Evolutionary conservation across 2,329 filamentous ascomycete genomes (phyloP), one percentile per base, ranked within the genome.

Genomic region (Daldinia eschscholtzii): DNA sequence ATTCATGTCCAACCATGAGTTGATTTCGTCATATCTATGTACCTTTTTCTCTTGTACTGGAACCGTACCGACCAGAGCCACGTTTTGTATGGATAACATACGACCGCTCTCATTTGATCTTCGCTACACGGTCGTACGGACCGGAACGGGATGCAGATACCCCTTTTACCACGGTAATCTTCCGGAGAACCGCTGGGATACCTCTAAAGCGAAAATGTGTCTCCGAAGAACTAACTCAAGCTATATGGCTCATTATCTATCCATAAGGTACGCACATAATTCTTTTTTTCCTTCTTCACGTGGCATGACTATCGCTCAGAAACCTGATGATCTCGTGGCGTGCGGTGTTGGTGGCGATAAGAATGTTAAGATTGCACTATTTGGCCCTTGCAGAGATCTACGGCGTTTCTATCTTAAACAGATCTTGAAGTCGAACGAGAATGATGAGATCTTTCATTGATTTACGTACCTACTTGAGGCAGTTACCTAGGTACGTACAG

Each of bases 261-360:
- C 4, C 37, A 30, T 37, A 10, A 35, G 33, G 23, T 23, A 57
- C 4, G 5, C n/a, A 52, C 9, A 10, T 26, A n/a, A 61, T 50
- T 46, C 35, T 33, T 4, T n/a, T 10, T 35, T 28, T 20, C 12
- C n/a, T n/a, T 23, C 20, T 23, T 23, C 13, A 61, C 26, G 33
- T 70, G 62, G 68, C 50, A 44, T 56, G 61, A 70, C 42, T 15
- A 28, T 64, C 50, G 39, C 37, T 44, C 26, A 57, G 41, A 39
- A 58, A 65, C 52, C 68, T 48, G 41, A 56, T 12, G 46, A 63
- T n/a, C 15, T 23, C 48, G 57, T 30, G 20, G 39, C 52, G 5
- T 33, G 39, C 20, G 7, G 20, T 26, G 20, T 26, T 15, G 30
- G 41, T 48, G 28, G 28, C 30, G 41, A 48, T 6, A 3, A 15